Conservation (phyloP, 2,329 filamentous ascomycete species). For the Pestalotiopsis fici region DNA sequence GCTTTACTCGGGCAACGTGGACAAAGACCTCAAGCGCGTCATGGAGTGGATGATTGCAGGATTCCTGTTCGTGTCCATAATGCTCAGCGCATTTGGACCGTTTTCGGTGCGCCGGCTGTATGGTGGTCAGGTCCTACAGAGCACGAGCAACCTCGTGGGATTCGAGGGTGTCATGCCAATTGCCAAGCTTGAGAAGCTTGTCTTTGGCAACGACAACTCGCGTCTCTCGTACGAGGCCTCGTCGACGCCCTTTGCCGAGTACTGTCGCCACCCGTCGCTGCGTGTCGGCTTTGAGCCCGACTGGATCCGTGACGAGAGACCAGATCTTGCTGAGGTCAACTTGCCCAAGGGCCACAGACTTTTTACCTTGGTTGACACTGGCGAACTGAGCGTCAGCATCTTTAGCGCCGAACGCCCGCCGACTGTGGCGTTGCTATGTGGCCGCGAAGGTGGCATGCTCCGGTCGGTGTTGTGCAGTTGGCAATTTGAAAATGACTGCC, state of each 20-base stretch:
- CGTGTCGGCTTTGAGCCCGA: constrained; percentile 23
- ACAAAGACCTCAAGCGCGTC: not conserved
- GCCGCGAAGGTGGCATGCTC: constrained; percentile 30
- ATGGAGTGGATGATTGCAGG: constrained; percentile 11
- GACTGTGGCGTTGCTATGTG: constrained; percentile 27
- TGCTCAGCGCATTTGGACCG: constrained; percentile 18
- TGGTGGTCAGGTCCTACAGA: constrained; percentile 20
- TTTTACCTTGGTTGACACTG: constrained; percentile 33
- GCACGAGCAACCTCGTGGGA: constrained; percentile 23
- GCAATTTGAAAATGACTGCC: constrained; percentile 21
- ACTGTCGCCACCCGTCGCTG: constrained; percentile 15
- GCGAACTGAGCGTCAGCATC: constrained; percentile 27
- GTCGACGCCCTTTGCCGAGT: constrained; percentile 18
- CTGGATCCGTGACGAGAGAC: constrained; percentile 11
- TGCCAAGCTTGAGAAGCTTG: constrained; percentile 20
- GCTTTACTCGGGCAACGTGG: not conserved
- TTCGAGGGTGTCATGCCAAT: constrained; percentile 27
- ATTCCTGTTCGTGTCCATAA: constrained; percentile 11
- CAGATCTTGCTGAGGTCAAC: not conserved
- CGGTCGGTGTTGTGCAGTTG: constrained; percentile 26
- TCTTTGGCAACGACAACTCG: constrained; percentile 23
- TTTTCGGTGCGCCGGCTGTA: constrained; percentile 19
- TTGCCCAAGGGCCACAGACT: constrained; percentile 21
- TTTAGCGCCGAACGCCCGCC: constrained; percentile 30
- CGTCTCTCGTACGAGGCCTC: constrained; percentile 25